Percentiles rank a stretch among this genome's conserved stretches.
Conservation (phyloP, 2,329 filamentous ascomycete genomes). For the Plenodomus biglobosus region DNA sequence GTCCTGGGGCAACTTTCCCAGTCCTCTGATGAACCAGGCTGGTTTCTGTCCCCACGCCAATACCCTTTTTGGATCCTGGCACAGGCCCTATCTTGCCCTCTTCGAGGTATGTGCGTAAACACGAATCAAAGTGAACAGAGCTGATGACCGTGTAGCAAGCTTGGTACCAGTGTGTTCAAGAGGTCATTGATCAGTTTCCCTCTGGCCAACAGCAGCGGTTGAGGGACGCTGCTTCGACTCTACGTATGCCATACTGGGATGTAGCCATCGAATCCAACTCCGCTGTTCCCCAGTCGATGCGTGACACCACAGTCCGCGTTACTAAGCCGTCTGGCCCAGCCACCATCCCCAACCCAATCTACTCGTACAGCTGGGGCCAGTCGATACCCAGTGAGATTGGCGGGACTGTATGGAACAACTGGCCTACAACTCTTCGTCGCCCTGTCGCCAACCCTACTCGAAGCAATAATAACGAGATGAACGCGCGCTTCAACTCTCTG, state of each 20-base stretch:
- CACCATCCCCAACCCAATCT: conserved; percentile 51
- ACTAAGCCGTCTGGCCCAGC: conserved; percentile 46
- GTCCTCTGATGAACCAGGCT: conserved; percentile 50
- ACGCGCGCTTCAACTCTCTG: conserved; percentile 27
- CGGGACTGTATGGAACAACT: conserved; percentile 39
- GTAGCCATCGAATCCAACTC: conserved; percentile 46
- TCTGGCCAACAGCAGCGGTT: conserved; percentile 43
- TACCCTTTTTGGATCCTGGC: conserved; percentile 78
- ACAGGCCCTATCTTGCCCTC: conserved; percentile 73
- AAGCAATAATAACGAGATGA: conserved; percentile 44
- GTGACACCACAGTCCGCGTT: conserved; percentile 47
- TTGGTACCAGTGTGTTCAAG: conserved; percentile 45
- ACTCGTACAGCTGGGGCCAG: conserved; percentile 47
- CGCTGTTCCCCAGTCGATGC: conserved; percentile 40
- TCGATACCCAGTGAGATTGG: conserved; percentile 59
- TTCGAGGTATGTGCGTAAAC: conserved; percentile 53
- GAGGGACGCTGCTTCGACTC: conserved; percentile 43
- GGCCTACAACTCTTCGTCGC: conserved; percentile 35
- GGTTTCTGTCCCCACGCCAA: conserved; percentile 80
- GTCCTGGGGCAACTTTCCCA: conserved; percentile 55
- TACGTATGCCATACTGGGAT: conserved; percentile 53
- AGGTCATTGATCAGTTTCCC: conserved; percentile 48
- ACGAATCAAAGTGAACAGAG: too few species aligned
- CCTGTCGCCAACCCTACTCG: conserved; percentile 37
- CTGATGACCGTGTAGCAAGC: conserved; percentile 43